A percentile compares a stretch with the other conserved stretches of the same genome.
Conservation (phyloP, 495 filamentous ascomycete genomes). For the Aspergillus avenaceus region DNA sequence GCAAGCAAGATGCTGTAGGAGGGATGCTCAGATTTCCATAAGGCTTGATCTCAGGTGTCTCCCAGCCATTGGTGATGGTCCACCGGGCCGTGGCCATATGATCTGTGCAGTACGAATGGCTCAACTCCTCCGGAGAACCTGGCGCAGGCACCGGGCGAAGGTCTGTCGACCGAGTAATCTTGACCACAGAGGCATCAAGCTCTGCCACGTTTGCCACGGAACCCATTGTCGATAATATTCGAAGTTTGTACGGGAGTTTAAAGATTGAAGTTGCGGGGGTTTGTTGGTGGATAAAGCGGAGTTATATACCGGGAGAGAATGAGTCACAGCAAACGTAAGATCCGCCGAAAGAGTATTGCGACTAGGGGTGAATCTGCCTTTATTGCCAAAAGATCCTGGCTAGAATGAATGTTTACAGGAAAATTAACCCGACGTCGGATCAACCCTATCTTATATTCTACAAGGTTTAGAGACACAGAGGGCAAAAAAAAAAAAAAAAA, state of each 20-base stretch:
- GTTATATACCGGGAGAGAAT: slow-evolving; percentile 1
- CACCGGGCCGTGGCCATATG: slow-evolving; percentile 83
- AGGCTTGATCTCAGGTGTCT: slow-evolving; percentile 70
- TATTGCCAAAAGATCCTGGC: neutral
- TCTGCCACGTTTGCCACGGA: slow-evolving; percentile 33
- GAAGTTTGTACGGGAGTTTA: neutral
- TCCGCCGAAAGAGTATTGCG: too few species aligned
- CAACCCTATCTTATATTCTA: neutral
- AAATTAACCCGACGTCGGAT: neutral
- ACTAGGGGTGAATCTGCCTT: too few species aligned
- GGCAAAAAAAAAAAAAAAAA: neutral
- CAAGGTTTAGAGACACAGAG: neutral
- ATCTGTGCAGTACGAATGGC: slow-evolving; percentile 68
- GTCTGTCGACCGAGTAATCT: slow-evolving; percentile 59
- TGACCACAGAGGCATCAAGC: slow-evolving; percentile 73
- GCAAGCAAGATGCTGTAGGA: slow-evolving; percentile 64
- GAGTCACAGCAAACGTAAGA: slow-evolving; percentile 16
- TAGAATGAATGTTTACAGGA: neutral
- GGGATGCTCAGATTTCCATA: slow-evolving; percentile 77
- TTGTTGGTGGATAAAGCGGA: too few species aligned
- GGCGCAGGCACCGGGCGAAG: slow-evolving; percentile 65
- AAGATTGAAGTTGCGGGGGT: neutral
- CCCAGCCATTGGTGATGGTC: slow-evolving; percentile 67
- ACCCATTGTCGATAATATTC: slow-evolving; percentile 27
- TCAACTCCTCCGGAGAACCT: slow-evolving; percentile 46